A percentile compares a stretch with the other conserved stretches of the same genome.
These are phyloP conservation scores for Termitomyces sp. DNA, from an alignment of 768 basidiomycete genomes.

Conservation along the genomic window DNA sequence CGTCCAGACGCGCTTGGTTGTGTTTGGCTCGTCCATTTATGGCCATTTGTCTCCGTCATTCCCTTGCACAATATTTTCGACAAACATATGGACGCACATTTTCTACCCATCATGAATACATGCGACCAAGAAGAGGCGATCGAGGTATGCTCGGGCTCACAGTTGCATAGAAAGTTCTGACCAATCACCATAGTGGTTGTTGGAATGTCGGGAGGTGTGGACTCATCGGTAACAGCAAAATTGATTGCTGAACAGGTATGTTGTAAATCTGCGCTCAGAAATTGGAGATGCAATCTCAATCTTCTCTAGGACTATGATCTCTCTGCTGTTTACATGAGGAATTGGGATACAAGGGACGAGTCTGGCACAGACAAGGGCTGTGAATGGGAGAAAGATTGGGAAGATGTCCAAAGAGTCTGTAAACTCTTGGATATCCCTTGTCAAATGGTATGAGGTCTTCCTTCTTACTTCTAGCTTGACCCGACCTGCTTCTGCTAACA, in stretches of 20 bases:
- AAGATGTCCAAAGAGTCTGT: slow-evolving; percentile 82
- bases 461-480: background rate
- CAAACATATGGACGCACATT: slow-evolving; percentile 6
- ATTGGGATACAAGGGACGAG: slow-evolving; percentile 90
- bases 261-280: background rate
- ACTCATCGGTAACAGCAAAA: slow-evolving; percentile 85
- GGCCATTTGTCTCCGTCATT: background rate
- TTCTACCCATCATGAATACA: slow-evolving; percentile 3
- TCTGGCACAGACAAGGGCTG: slow-evolving; percentile 75
- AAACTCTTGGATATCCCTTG: slow-evolving; percentile 67
- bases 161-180: background rate
- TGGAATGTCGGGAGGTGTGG: slow-evolving; percentile 94
- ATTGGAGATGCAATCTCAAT: background rate
- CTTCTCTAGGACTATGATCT: slow-evolving; percentile 64
- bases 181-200: slow-evolving; percentile 56
- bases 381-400: slow-evolving; percentile 95
- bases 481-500: background rate
- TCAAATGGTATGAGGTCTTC: slow-evolving; percentile 45
- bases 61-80: slow-evolving; percentile 13
- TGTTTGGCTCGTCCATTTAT: slow-evolving; percentile 11
- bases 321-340: slow-evolving; percentile 91
- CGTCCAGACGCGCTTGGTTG: slow-evolving; percentile 12
- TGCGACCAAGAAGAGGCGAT: slow-evolving; percentile 23
- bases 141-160: slow-evolving; percentile 16
- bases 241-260: slow-evolving; percentile 62